Percentiles rank a stretch among this genome's conserved stretches.
Evolutionary conservation across 306 rosid genomes (phyloP).

Genomic region (Vicia villosa): DNA sequence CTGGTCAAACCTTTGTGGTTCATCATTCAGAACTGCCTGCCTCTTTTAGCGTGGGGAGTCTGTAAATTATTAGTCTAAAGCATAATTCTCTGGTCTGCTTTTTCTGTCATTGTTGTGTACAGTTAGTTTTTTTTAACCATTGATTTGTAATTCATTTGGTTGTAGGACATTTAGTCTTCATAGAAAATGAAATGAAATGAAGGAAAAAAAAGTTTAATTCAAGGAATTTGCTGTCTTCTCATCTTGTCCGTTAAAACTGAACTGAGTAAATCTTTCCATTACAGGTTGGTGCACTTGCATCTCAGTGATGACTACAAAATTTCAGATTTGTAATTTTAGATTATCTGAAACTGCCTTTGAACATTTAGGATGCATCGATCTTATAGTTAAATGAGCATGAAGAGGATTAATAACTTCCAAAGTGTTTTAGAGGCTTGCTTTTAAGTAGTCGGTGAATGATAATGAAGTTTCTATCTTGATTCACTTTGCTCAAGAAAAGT

Average conservation of each 20-base stretch:
- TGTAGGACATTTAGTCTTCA: slow-evolving; percentile 59
- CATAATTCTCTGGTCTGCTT: slow-evolving; percentile 45
- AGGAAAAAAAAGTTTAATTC: slow-evolving; percentile 23
- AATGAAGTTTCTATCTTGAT: background rate
- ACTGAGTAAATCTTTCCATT: background rate
- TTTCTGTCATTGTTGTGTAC: slow-evolving; percentile 76
- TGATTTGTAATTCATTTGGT: slow-evolving; percentile 63
- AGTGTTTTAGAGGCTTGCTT: background rate
- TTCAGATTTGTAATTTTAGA: background rate
- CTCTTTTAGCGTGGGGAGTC: slow-evolving; percentile 65
- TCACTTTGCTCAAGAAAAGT: background rate
- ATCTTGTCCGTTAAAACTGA: slow-evolving; percentile 4
- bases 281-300: background rate
- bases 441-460: background rate
- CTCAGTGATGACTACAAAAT: background rate
- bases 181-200: slow-evolving; percentile 41
- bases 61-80: slow-evolving; percentile 52
- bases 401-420: background rate
- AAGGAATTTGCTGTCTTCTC: slow-evolving; percentile 27
- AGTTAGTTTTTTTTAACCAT: slow-evolving; percentile 61
- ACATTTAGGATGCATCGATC: background rate
- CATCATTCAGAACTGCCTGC: slow-evolving; percentile 60
- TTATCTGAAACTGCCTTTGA: background rate
- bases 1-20: slow-evolving; percentile 48
- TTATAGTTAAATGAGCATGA: background rate